Evolutionary conservation across 345 rosid species (phyloP), one percentile per base, ranked within the genome.

Genomic region (Gossypioides kirkii): DNA sequence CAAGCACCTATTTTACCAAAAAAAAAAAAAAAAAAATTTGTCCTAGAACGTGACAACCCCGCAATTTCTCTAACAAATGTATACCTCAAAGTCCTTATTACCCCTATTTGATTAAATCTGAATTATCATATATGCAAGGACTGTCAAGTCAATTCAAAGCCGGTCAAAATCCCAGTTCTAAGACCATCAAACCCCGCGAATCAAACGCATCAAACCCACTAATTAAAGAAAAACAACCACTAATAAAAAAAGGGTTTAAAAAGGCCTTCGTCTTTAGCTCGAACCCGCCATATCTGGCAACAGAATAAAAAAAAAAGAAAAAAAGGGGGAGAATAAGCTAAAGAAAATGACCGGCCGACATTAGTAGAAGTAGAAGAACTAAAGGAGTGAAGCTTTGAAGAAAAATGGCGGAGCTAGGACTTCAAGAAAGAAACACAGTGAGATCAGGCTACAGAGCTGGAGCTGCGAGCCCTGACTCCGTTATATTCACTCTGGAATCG

Each of bases 391-490:
- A 67, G 69, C 26, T 60, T 13, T 8, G 55, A 47, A 41, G 61
- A 71, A 58, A 64, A 77, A 82, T 86, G 91, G 77, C 91, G 80
- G 87, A 84, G 78, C n/a, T 47, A 60, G 80, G 80, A 26, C 77
- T 67, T 71, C 80, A 76, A 41, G 69, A 80, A 20, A 84, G 77
- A 53, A 83, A 77, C 77, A 73, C 82, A 50, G 38, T 70, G 77
- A 73, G 77, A 63, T 66, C 85, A 41, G 86, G 76, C 6, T 81
- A 81, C 54, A 66, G 84, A 77, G 84, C 84, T 18, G 89, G 93
- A 25, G 91, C 86, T 74, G 81, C 89, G 0, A 94, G 98, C 49
- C 97, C 98, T 0, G 97, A 92, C 80, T 94, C 98, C 3, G 80
- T 88, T 45, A 88, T 85, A 74, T 90, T 90, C 89, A 85, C 97